Percentiles rank a stretch among this genome's conserved stretches.
Conservation (phyloP, 2,329 filamentous ascomycete genomes). For the Fusarium sp. region DNA sequence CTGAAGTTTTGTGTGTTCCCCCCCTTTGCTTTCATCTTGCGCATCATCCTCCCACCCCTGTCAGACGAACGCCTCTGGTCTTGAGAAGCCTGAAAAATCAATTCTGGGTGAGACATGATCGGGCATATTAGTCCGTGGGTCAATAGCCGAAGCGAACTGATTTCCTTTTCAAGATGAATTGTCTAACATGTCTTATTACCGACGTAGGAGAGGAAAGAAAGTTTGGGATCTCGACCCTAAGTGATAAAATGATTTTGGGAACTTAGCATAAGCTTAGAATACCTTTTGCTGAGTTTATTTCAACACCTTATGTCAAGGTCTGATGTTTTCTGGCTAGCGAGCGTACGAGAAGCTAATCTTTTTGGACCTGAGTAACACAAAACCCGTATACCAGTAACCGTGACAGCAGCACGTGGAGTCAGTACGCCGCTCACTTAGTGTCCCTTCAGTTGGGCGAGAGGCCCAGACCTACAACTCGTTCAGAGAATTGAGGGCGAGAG, state of each 20-base stretch:
- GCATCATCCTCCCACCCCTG: constrained; percentile 38
- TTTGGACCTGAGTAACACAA: neutral
- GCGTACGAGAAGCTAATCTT: neutral
- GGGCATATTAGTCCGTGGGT: neutral
- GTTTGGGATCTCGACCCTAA: neutral
- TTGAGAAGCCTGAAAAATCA: neutral
- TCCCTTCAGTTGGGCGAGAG: constrained; percentile 9
- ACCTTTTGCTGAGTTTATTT: neutral
- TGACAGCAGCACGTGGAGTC: neutral
- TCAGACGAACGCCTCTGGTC: neutral
- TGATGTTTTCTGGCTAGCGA: neutral
- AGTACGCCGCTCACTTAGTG: neutral
- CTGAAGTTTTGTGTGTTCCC: neutral
- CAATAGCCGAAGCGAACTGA: neutral
- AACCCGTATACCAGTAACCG: neutral
- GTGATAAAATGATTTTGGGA: neutral
- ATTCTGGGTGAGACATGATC: neutral
- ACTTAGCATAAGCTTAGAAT: neutral
- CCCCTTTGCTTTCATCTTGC: neutral
- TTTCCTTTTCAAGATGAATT: neutral
- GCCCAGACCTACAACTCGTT: constrained; percentile 11
- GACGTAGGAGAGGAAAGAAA: neutral
- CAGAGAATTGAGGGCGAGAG: neutral
- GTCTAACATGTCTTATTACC: neutral
- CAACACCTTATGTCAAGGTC: neutral